These are phyloP conservation scores for Dendrocalamus latiflorus DNA, from an alignment of 202 grass and related monocot genomes.

Conservation along the genomic window DNA sequence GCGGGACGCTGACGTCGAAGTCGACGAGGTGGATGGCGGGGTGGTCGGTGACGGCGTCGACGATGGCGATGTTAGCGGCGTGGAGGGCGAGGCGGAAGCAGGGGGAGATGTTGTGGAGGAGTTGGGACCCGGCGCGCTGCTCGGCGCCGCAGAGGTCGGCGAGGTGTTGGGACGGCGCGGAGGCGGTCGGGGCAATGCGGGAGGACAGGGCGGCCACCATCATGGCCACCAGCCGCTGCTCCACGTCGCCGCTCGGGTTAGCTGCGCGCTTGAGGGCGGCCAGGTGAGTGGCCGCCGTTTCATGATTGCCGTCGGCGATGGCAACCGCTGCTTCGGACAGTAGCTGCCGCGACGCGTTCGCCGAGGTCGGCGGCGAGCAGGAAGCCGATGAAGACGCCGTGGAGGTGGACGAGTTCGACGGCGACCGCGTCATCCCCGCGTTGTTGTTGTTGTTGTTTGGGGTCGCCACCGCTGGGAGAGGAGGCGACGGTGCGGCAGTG, in stretches of 20 bases:
- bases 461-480: background rate
- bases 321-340: constrained; percentile 57
- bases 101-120: constrained; percentile 58
- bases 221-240: constrained; percentile 72
- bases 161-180: constrained; percentile 18
- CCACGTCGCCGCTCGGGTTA: constrained; percentile 58
- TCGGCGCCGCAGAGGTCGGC: constrained; percentile 42
- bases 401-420: constrained; percentile 74
- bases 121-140: constrained; percentile 32
- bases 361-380: constrained; percentile 52
- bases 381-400: constrained; percentile 71
- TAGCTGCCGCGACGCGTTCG: constrained; percentile 45
- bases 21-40: constrained; percentile 63
- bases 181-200: constrained; percentile 35
- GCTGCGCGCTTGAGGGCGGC: constrained; percentile 40
- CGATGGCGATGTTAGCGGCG: constrained; percentile 59
- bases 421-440: constrained; percentile 50
- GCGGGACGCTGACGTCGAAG: constrained; percentile 58
- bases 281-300: constrained; percentile 47
- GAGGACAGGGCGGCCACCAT: constrained; percentile 55
- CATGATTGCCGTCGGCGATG: constrained; percentile 53
- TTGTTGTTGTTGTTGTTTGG: constrained; percentile 13
- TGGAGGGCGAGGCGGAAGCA: constrained; percentile 79
- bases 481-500: constrained; percentile 23
- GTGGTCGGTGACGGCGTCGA: constrained; percentile 34